Percentiles rank a stretch among this genome's conserved stretches.
Conservation (phyloP, 805 yeast genomes). For the Candida nonsorbophila region DNA sequence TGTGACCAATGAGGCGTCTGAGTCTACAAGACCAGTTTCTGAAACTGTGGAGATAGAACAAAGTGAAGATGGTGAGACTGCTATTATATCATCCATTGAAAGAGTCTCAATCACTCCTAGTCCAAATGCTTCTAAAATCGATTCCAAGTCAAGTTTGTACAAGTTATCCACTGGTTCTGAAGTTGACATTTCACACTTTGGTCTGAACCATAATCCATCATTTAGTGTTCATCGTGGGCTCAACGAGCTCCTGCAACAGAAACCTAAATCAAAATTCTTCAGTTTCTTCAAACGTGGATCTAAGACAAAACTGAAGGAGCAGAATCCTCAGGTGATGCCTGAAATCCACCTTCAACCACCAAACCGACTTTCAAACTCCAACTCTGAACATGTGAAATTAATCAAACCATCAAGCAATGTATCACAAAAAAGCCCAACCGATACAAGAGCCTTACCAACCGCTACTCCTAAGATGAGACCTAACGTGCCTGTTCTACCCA, state of each 20-base stretch:
- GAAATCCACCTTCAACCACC: too few species aligned
- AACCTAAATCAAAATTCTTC: constrained; percentile 26
- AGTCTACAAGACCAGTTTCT: constrained; percentile 17
- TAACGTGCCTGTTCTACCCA: constrained; percentile 1
- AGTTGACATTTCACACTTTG: constrained; percentile 35
- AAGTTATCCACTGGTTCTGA: constrained; percentile 27
- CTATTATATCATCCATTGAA: constrained; percentile 1
- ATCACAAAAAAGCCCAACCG: too few species aligned
- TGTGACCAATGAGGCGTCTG: too few species aligned
- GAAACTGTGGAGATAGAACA: constrained; percentile 15
- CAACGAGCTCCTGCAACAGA: constrained; percentile 4
- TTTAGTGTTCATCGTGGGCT: constrained; percentile 15
- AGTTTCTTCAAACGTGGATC: constrained; percentile 26
- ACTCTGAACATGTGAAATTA: too few species aligned
- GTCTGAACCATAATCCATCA: constrained; percentile 32
- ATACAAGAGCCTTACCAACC: too few species aligned
- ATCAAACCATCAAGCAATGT: too few species aligned
- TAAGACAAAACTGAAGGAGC: constrained; percentile 6
- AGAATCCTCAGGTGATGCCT: not conserved
- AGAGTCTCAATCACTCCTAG: constrained; percentile 1
- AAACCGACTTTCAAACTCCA: too few species aligned
- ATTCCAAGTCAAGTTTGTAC: constrained; percentile 12
- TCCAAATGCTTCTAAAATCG: constrained; percentile 3
- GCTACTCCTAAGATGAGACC: too few species aligned
- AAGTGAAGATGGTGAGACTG: constrained; percentile 3